Evolutionary conservation across 2,329 filamentous ascomycete species (phyloP), one percentile per base, ranked within the genome.

Genomic region (Botrytis fabae): DNA sequence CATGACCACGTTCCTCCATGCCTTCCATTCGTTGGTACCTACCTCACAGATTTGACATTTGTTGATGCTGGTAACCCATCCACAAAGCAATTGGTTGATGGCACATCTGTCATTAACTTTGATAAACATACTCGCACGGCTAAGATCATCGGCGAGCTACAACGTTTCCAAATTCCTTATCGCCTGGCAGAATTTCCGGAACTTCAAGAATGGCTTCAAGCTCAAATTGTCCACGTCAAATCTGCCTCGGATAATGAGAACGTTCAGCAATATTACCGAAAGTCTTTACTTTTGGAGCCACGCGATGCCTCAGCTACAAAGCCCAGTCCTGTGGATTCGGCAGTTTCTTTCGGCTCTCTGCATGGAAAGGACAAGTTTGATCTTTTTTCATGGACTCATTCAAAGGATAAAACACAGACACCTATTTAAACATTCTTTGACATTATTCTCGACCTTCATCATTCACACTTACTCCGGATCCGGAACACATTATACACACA

Each of bases 41-140:
- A 98, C 81, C 86, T 99, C 57, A 99, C 96, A 0, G 96, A 99
- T 80, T 86, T 99, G 54, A 98, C 95, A 0, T 98, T 99, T 82
- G 92, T 97, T 71, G 94, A 98, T 80, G 94, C 95, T 76, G 96
- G 96, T 75, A 98, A 98, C 82, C 92, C 93, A 48, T 89, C 93
- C 8, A 95, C 92, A 3, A 93, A 95, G 79, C 91, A 92, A 78
- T 88, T 97, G 32, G 89, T 89, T 0, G 85, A 92, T n/a, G 88
- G 90, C 40, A 87, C 93, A 78, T 90, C 90, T 0, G 93, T 98
- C 46, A 94, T 99, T 86, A 99, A 99, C 83, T 98, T 98, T 79
- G 95, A 98, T 85, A 98, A 98, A 84, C 94, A 98, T 81, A 92
- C 91, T 78, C 93, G 94, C 78, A 98, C 95, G 4, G 95, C 95